Base-by-base conservation (phyloP, 495 filamentous ascomycete species). In the Podospora pseudocomata region DNA sequence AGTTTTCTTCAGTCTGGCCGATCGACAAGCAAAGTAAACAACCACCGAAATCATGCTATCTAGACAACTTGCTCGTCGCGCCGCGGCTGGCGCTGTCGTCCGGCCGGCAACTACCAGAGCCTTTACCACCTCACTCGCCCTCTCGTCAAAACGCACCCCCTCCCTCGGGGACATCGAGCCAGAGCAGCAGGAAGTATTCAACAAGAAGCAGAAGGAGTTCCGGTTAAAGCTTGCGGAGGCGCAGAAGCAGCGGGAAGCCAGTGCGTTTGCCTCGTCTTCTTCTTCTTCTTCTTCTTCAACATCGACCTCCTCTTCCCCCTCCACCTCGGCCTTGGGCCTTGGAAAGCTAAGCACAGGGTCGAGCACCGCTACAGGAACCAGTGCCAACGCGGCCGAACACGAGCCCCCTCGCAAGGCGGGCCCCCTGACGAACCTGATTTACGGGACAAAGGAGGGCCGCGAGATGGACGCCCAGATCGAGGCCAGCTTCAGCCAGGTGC, bases 401-500 rank as follows among this genome's bases (percentile, higher is more conserved):
- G 75, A 79, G 79, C 70, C 78, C 54, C 73, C 77, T 15, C 80
- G 80, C 77, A 85, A 85, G 73, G 77, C 81, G 53, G 84, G 85
- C 11, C 83, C 84, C 39, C 75, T 90, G 20, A 83, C 80, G 27
- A 90, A 88, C 62, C 85, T 99, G 62, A 95, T 99, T 77, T 98
- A 99, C 79, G 95, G 95, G 71, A 97, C 96, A 13, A 91, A 94
- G 74, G 93, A 97, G 76, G 96, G 94, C 4, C 87, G 92, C 70
- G 89, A 95, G 78, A 85, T 97, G 80, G 96, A 99, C 69, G 87
- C 90, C 64, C 94, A 97, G 80, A 94, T 99, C 74, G 93, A 98
- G 83, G 88, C 92, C 60, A 94, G 90, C 72, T 99, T 97, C 81
- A 92, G 89, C 32, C 92, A 97, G 79, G 92, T 97, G 32, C 83